These are phyloP conservation scores for Lactarius deliciosus DNA, from an alignment of 768 basidiomycete species.

Conservation along the genomic window DNA sequence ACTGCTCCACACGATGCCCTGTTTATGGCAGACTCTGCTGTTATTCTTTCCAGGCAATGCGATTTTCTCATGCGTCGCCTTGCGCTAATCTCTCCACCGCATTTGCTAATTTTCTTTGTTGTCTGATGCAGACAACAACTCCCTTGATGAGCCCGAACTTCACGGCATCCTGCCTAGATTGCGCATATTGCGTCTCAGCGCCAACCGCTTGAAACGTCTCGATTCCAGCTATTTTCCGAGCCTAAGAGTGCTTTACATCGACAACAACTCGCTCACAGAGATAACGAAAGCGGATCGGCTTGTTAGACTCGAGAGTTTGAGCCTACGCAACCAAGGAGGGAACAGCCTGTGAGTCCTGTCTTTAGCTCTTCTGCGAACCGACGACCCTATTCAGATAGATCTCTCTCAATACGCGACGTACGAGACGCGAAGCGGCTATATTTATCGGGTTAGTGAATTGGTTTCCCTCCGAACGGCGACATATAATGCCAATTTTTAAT, in stretches of 20 bases:
- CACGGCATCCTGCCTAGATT: conserved; percentile 62
- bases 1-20: conserved; percentile 16
- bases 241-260: conserved; percentile 88
- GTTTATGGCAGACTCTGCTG: conserved; percentile 28
- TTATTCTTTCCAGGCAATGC: conserved; percentile 5
- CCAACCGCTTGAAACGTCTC: conserved; percentile 71
- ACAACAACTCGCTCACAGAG: conserved; percentile 67
- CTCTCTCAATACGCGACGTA: conserved; percentile 60
- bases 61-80: conserved; percentile 15
- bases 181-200: conserved; percentile 81
- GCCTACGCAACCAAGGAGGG: conserved; percentile 84
- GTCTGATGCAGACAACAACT: conserved; percentile 64
- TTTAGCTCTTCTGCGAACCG: conserved; percentile 28
- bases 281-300: conserved; percentile 57
- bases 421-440: conserved; percentile 93
- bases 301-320: conserved; percentile 82
- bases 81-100: conserved; percentile 8
- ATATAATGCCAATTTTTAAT: conserved; percentile 29
- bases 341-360: conserved; percentile 63
- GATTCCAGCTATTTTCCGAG: conserved; percentile 60
- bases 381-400: conserved; percentile 37
- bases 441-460: conserved; percentile 72
- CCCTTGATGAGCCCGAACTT: conserved; percentile 53
- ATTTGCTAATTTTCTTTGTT: conserved; percentile 26
- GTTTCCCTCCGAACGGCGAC: conserved; percentile 18